Evolutionary conservation across 2,329 filamentous ascomycete genomes (phyloP), one percentile per base, ranked within the genome.

Genomic region (Hirsutella minnesotensis): DNA sequence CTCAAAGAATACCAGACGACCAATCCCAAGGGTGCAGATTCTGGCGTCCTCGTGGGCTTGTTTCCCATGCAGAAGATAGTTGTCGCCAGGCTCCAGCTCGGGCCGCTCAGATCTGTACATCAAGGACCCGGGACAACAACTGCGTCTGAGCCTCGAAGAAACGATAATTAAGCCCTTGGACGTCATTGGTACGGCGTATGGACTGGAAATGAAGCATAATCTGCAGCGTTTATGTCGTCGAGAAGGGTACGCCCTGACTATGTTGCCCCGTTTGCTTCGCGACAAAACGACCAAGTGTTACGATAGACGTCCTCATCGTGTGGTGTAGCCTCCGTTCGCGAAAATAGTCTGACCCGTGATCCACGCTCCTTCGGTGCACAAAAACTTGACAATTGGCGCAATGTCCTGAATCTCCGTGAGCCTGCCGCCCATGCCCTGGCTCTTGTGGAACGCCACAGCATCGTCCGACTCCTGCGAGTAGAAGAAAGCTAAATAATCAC

Each of bases 401-500:
- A 70, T 69, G 47, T 69, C 66, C 45, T 60, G 54, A 10, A 65
- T 55, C 33, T 64, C 53, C 1, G 65, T 70, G 44, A 69, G 54
- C 0, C 67, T 59, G 34, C 54, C 56, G 10, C 58, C 66, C 48
- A 69, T 56, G 9, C 55, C 66, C 46, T 66, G 64, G 45, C 60
- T 59, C 56, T 67, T 69, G 56, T 67, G 63, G 46, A 60, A 70
- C 4, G 54, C 64, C 3, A 68, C 65, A 3, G 65, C 61, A 44
- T 67, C 64, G 38, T 57, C 53, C 0, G 58, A 58, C 47, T 69
- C 66, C 46, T 68, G 62, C 12, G 59, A 57, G 47, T 68, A 67
- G 52, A 69, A 68, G 53, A 69, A 68, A 24, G 66, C 61, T 64
- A n/a, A n/a, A n/a, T n/a, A n/a, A n/a, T n/a, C n/a, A n/a, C n/a